Evolutionary conservation across 1,284 basidiomycete genomes (phyloP), one percentile per base, ranked within the genome.

Genomic region (Sanguinoderma infundibulare): DNA sequence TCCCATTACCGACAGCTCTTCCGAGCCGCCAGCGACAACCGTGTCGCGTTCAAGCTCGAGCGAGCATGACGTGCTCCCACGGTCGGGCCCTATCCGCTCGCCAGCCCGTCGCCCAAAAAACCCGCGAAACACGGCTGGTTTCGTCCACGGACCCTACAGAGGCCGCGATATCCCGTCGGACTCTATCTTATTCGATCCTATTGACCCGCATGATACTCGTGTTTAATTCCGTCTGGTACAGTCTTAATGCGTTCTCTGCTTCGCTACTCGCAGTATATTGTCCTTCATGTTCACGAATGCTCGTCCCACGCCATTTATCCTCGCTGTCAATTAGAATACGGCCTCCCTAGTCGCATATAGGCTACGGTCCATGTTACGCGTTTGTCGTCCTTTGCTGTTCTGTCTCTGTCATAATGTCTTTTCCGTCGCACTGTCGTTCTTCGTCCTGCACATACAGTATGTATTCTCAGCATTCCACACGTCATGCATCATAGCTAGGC

Each of bases 41-140:
- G 84, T 65, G 81, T 85, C 22, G 84, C 91, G 24, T 92, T 85
- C 81, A 91, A 89, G 70, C 84, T 91, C 64, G 87, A 92, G 64
- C 69, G 69, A 59, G 68, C 69, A 49, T 67, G 65, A 66, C 42
- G 60, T 40, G 32, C 60, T 66, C 65, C 56, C 65, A 66, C 62
- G 65, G 28, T 26, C 35, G 24, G 55, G 46, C 66, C 44, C 67
- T 60, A 49, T 50, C 46, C 54, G 24, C 51, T 58, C 40, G 56
- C 39, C 38, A 35, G 30, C 34, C 14, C 24, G 52, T 39, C 55
- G 30, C 42, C 59, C 59, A 62, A 67, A 67, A 63, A 53, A 57
- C 63, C 62, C 58, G 56, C 53, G 56, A 57, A 66, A 61, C 60
- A 57, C 56, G 59, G 36, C 38, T 52, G 60, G 61, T 51, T 46